Conservation (phyloP, 768 basidiomycete genomes). For the Mycena leptocephala region DNA sequence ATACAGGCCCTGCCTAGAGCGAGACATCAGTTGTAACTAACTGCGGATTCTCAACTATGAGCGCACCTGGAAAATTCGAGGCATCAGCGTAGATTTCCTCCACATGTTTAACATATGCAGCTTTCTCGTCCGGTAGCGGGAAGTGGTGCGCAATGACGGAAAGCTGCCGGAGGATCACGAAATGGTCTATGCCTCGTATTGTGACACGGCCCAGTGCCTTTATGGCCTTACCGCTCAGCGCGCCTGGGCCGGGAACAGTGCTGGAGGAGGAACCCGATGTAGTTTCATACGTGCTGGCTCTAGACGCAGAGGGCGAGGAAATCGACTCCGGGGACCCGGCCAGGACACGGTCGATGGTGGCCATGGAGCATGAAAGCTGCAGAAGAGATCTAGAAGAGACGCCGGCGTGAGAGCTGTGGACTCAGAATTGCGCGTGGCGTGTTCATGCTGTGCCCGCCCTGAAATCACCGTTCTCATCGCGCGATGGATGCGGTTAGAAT, state of each 20-base stretch:
- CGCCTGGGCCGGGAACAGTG: conserved; percentile 52
- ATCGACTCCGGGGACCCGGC: conserved; percentile 1
- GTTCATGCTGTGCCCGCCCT: too few species aligned
- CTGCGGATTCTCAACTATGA: too few species aligned
- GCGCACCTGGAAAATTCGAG: conserved; percentile 43
- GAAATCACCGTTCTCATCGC: too few species aligned
- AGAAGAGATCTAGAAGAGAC: too few species aligned
- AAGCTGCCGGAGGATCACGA: conserved; percentile 42
- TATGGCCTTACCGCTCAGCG: conserved; percentile 58
- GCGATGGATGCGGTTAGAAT: too few species aligned
- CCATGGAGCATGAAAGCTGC: conserved; percentile 1
- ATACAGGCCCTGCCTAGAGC: conserved; percentile 25
- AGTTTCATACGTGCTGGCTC: conserved; percentile 21
- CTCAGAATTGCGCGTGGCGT: too few species aligned
- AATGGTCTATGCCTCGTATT: conserved; percentile 60
- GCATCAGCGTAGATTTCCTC: conserved; percentile 38
- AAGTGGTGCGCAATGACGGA: conserved; percentile 35
- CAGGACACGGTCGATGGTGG: conserved; percentile 4
- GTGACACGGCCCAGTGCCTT: conserved; percentile 72
- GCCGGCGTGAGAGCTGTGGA: too few species aligned
- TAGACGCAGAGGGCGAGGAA: not conserved
- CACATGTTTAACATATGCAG: conserved; percentile 28
- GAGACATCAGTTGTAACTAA: not conserved
- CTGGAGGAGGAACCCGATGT: conserved; percentile 39
- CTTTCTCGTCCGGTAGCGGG: conserved; percentile 43